phyloP scores from a whole-genome alignment of 176 grass and related monocot species.

The Oryza glaberrima region DNA sequence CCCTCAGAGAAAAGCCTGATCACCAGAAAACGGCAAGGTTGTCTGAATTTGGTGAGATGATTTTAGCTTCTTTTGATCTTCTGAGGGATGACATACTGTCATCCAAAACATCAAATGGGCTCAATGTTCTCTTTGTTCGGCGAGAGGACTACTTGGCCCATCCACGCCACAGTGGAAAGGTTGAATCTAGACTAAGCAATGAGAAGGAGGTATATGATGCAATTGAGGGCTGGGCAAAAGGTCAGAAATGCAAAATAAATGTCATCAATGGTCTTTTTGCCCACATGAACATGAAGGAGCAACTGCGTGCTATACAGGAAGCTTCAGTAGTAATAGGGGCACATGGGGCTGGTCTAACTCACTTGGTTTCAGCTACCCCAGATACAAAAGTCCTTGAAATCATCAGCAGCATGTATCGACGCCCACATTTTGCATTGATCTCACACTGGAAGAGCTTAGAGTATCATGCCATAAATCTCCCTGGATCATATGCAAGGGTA shows the following conservation, averaged over 20 bases:
- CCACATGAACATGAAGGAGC: slow-evolving; percentile 94
- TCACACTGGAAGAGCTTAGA: slow-evolving; percentile 89
- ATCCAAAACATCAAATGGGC: slow-evolving; percentile 45
- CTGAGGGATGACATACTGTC: slow-evolving; percentile 45
- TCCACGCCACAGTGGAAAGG: slow-evolving; percentile 85
- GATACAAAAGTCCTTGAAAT: slow-evolving; percentile 90
- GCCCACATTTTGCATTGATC: slow-evolving; percentile 85
- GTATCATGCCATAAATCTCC: slow-evolving; percentile 85
- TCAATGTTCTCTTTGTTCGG: slow-evolving; percentile 91
- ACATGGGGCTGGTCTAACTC: slow-evolving; percentile 93
- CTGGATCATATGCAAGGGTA: slow-evolving; percentile 58
- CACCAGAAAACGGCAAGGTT: slow-evolving; percentile 73
- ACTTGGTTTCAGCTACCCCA: slow-evolving; percentile 70
- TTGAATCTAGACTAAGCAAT: slow-evolving; percentile 91
- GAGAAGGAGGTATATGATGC: slow-evolving; percentile 73
- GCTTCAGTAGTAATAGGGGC: slow-evolving; percentile 89
- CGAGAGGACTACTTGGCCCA: slow-evolving; percentile 96
- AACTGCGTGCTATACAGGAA: slow-evolving; percentile 76
- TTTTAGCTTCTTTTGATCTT: slow-evolving; percentile 71
- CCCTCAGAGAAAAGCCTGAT: slow-evolving; percentile 56
- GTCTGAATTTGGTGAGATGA: slow-evolving; percentile 97
- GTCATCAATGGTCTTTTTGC: slow-evolving; percentile 89
- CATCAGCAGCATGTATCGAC: slow-evolving; percentile 80
- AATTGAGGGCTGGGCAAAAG: slow-evolving; percentile 73
- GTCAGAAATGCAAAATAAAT: slow-evolving; percentile 77